Evolutionary conservation across 495 filamentous ascomycete genomes (phyloP).

Genomic region (Entonaema liquescens): DNA sequence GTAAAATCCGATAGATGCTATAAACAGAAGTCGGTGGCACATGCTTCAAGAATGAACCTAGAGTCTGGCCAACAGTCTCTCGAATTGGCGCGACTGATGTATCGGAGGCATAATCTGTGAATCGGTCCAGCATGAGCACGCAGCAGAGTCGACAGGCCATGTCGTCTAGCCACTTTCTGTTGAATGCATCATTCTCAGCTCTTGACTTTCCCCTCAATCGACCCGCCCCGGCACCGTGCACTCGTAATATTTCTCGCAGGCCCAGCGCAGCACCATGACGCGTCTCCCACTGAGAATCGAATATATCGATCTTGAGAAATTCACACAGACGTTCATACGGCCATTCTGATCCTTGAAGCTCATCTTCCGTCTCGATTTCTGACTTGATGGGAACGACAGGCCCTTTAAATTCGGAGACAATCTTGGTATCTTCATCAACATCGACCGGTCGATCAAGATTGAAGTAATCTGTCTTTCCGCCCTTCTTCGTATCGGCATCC

Average conservation of each 20-base stretch:
- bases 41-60: constrained; percentile 87
- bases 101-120: constrained; percentile 97
- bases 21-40: constrained; percentile 78
- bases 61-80: constrained; percentile 94
- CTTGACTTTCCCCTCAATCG: constrained; percentile 73
- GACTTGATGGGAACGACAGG: constrained; percentile 68
- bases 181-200: constrained; percentile 77
- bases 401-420: constrained; percentile 97
- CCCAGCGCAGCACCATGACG: constrained; percentile 98
- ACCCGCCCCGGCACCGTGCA: constrained; percentile 92
- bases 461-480: constrained; percentile 88
- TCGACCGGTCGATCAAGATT: constrained; percentile 75
- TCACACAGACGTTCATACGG: constrained; percentile 94
- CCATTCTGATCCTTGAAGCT: constrained; percentile 86
- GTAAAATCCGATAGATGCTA: constrained; percentile 79
- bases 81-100: constrained; percentile 95
- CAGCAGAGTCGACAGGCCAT: constrained; percentile 90
- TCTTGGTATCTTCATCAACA: constrained; percentile 85
- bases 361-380: constrained; percentile 71
- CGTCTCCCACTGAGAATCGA: constrained; percentile 94
- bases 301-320: constrained; percentile 88
- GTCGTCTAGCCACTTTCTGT: constrained; percentile 89
- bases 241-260: constrained; percentile 87
- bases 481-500: constrained; percentile 68
- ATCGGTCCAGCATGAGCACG: constrained; percentile 96